Percentiles rank a stretch among this genome's conserved stretches.
Conservation (phyloP, 129 eudicot species). For the Pulicaria dysenterica region DNA sequence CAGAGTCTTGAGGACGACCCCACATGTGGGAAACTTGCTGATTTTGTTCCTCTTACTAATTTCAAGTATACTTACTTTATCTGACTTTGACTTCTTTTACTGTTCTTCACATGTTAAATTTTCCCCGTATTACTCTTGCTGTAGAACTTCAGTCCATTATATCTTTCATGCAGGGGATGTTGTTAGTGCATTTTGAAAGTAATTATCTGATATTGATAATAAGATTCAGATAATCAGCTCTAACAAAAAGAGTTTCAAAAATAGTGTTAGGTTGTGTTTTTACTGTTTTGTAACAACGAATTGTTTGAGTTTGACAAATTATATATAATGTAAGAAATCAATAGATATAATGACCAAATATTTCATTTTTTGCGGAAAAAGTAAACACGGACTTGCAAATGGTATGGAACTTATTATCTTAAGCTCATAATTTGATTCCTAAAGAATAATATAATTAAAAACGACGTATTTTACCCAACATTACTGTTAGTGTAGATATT, state of each 20-base stretch:
- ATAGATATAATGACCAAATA: not conserved
- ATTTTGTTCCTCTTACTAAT: constrained; percentile 84
- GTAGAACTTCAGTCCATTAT: not conserved
- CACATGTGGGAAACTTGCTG: constrained; percentile 71
- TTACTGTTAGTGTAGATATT: no score
- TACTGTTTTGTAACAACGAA: not conserved
- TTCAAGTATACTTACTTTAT: constrained; percentile 54
- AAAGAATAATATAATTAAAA: not conserved
- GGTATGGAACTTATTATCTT: not conserved
- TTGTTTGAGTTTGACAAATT: not conserved
- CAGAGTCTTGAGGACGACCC: constrained; percentile 91
- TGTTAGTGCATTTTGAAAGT: not conserved
- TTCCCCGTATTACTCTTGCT: not conserved
- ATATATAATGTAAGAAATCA: not conserved
- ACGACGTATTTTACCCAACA: not conserved
- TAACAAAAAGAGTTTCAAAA: not conserved
- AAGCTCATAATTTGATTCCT: not conserved
- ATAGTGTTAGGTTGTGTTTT: not conserved
- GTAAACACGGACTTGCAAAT: not conserved
- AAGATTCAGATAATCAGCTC: not conserved
- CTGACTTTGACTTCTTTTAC: not conserved
- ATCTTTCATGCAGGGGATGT: not conserved
- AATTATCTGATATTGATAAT: not conserved
- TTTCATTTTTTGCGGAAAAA: not conserved
- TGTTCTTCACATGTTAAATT: constrained; percentile 22